Evolutionary conservation across 495 filamentous ascomycete species (phyloP).

Genomic region (Tuber umbilicatum): DNA sequence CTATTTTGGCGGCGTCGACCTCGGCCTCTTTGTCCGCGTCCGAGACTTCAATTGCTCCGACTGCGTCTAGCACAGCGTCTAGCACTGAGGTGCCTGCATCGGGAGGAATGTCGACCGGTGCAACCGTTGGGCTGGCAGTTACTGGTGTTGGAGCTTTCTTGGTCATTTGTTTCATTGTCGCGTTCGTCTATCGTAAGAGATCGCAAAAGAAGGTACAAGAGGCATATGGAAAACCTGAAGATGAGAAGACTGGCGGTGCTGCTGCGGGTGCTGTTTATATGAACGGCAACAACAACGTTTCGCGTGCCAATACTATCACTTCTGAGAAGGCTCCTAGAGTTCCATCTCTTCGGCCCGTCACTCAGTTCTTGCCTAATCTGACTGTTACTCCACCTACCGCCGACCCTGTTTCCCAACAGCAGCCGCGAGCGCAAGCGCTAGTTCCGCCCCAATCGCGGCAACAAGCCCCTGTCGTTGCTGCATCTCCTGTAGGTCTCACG

Average conservation of each 20-base stretch:
- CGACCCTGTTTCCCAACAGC: constrained; percentile 46
- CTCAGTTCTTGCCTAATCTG: constrained; percentile 74
- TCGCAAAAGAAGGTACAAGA: constrained; percentile 52
- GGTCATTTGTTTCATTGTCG: constrained; percentile 53
- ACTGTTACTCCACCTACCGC: constrained; percentile 43
- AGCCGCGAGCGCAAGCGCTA: constrained; percentile 46
- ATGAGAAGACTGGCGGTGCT: constrained; percentile 50
- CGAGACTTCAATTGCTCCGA: constrained; percentile 25
- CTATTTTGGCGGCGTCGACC: constrained; percentile 10
- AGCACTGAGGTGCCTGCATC: constrained; percentile 41
- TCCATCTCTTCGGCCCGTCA: constrained; percentile 71
- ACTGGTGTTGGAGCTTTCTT: constrained; percentile 64
- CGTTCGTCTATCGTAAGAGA: constrained; percentile 63
- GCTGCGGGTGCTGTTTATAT: constrained; percentile 33
- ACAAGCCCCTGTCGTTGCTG: background rate
- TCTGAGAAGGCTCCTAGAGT: constrained; percentile 60
- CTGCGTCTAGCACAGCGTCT: constrained; percentile 34
- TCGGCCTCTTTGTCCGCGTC: constrained; percentile 36
- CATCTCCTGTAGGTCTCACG: constrained; percentile 5
- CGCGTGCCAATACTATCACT: constrained; percentile 41
- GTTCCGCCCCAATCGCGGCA: constrained; percentile 33
- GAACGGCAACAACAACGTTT: constrained; percentile 44
- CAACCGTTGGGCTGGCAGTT: constrained; percentile 77
- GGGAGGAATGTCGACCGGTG: constrained; percentile 55
- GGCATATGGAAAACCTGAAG: constrained; percentile 48